Percentiles rank a stretch among this genome's conserved stretches.
phyloP scores from a whole-genome alignment of 805 yeast genomes.

The Blastobotrys americana region DNA sequence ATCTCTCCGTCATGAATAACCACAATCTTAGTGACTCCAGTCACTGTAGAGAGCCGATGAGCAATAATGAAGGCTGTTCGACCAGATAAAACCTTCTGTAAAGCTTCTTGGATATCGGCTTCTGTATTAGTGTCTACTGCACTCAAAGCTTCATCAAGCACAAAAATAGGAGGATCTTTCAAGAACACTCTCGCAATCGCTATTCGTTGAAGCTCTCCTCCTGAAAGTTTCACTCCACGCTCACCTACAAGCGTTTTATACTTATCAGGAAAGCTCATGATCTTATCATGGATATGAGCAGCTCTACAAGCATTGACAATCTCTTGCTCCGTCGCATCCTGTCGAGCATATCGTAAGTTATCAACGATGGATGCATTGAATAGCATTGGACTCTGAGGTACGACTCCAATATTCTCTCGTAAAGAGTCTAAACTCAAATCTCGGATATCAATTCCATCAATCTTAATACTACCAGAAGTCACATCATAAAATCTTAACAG shows the following conservation, averaged over 20 bases:
- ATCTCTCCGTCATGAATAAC: slow-evolving; percentile 44
- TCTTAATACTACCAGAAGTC: slow-evolving; percentile 48
- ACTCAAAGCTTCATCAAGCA: slow-evolving; percentile 91
- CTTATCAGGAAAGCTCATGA: slow-evolving; percentile 68
- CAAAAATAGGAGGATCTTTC: slow-evolving; percentile 67
- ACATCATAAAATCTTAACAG: slow-evolving; percentile 83
- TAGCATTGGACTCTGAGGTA: slow-evolving; percentile 85
- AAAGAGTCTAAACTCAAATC: slow-evolving; percentile 64
- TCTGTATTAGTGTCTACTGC: slow-evolving; percentile 89
- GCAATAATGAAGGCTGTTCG: slow-evolving; percentile 73
- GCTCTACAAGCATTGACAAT: slow-evolving; percentile 55
- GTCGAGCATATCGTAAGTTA: slow-evolving; percentile 70
- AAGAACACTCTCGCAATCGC: slow-evolving; percentile 85
- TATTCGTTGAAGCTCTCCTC: slow-evolving; percentile 91
- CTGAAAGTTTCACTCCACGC: slow-evolving; percentile 80
- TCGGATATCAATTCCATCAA: slow-evolving; percentile 58
- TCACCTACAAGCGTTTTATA: slow-evolving; percentile 80
- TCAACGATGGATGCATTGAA: slow-evolving; percentile 82
- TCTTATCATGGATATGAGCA: slow-evolving; percentile 58
- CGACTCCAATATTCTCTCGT: slow-evolving; percentile 75
- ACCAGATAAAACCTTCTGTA: slow-evolving; percentile 44
- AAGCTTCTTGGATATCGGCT: slow-evolving; percentile 69
- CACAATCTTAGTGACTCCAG: slow-evolving; percentile 43
- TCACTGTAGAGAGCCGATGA: slow-evolving; percentile 74
- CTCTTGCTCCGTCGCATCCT: slow-evolving; percentile 49